Evolutionary conservation across 2,329 filamentous ascomycete genomes (phyloP).

Genomic region (Penicillium brevicompactum): DNA sequence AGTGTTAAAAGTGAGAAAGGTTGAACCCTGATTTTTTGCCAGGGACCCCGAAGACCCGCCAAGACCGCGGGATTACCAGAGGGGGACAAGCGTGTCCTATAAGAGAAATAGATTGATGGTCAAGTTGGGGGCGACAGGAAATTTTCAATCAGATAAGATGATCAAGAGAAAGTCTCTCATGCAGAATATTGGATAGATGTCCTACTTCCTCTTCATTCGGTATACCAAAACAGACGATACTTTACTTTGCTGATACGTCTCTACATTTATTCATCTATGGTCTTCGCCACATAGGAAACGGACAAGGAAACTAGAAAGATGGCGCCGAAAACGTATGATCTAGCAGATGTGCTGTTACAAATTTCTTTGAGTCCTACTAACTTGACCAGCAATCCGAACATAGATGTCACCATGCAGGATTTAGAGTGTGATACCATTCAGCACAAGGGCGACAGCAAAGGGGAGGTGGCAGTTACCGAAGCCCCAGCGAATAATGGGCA

Average conservation of each 20-base stretch:
- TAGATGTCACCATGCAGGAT: background rate
- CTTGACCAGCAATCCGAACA: background rate
- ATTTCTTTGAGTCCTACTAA: background rate
- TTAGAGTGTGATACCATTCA: background rate
- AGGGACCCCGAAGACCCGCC: background rate
- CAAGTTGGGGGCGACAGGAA: background rate
- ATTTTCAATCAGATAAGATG: background rate
- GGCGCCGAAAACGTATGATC: background rate
- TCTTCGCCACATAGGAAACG: too few relatives aligned
- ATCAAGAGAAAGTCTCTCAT: background rate
- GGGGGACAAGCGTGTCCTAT: background rate
- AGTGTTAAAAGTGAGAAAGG: too few relatives aligned
- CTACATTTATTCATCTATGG: background rate
- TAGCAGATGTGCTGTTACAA: background rate
- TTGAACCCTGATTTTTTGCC: background rate
- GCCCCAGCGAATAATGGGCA: background rate
- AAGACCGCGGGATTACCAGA: background rate
- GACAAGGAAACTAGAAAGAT: background rate
- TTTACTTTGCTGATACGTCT: background rate
- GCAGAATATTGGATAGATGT: background rate
- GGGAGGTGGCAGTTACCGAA: too few relatives aligned
- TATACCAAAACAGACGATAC: background rate
- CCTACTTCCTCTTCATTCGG: background rate
- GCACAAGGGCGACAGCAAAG: background rate
- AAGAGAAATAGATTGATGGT: background rate